Conservation (phyloP, 495 filamentous ascomycete genomes). For the Letharia columbiana region DNA sequence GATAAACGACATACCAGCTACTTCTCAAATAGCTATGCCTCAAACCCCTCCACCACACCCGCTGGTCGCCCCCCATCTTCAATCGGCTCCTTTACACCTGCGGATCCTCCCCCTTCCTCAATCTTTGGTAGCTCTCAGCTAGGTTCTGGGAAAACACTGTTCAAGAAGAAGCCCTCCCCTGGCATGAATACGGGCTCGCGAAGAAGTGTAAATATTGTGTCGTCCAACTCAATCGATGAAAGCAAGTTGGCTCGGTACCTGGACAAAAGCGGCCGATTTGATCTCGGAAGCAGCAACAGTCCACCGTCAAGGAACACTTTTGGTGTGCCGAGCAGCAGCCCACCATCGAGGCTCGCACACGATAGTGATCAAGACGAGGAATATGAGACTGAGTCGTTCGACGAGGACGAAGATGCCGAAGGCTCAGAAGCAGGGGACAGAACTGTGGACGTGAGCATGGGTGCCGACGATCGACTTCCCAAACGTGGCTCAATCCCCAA, state of each 20-base stretch:
- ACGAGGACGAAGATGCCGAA: conserved; percentile 28
- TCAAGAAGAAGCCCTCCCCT: conserved; percentile 33
- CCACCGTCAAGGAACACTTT: conserved; percentile 31
- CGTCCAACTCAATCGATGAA: conserved; percentile 37
- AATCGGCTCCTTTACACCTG: conserved; percentile 63
- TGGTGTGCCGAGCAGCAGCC: conserved; percentile 32
- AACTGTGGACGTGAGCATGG: conserved; percentile 3
- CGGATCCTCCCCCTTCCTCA: conserved; percentile 55
- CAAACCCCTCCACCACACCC: conserved; percentile 66
- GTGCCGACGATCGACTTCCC: neutral
- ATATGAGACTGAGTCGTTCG: conserved; percentile 30
- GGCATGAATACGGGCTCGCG: conserved; percentile 34
- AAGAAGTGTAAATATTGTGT: conserved; percentile 37
- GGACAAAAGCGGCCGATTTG: conserved; percentile 28
- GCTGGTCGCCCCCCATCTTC: conserved; percentile 64
- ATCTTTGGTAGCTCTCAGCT: conserved; percentile 59
- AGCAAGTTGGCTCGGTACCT: conserved; percentile 32
- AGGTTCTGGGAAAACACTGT: conserved; percentile 35
- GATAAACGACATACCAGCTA: conserved; percentile 6
- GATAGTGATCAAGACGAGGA: conserved; percentile 22
- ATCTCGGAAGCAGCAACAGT: conserved; percentile 27
- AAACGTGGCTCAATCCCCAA: neutral
- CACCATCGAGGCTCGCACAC: conserved; percentile 23
- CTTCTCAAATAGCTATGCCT: conserved; percentile 23
- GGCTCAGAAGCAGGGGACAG: conserved; percentile 33